phyloP scores from a whole-genome alignment of 2,329 filamentous ascomycete genomes.

The Volutella citrinella region DNA sequence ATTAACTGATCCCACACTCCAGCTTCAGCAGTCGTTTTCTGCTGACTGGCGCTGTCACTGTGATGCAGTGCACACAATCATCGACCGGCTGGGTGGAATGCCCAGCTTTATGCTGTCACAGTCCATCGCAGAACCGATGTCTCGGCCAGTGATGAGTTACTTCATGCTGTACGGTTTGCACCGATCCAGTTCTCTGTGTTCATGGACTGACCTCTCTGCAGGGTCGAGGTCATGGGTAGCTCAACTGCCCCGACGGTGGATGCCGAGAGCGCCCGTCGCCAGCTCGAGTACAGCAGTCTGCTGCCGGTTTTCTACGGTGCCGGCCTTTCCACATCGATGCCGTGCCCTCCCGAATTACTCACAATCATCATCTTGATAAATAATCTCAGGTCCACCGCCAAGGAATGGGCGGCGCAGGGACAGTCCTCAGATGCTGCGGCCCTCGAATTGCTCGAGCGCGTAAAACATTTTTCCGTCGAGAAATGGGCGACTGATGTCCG shows the following conservation, averaged over 20 bases:
- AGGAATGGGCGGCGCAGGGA: not conserved
- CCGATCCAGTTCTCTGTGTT: not conserved
- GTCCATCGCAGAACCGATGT: too few relatives aligned
- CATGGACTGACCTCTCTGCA: not conserved
- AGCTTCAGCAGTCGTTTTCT: slow-evolving; percentile 15
- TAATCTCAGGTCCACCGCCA: slow-evolving; percentile 13
- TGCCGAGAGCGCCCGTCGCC: slow-evolving; percentile 3
- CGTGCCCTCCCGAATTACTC: slow-evolving; percentile 17
- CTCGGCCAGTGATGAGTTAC: slow-evolving; percentile 10
- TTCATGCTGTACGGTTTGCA: slow-evolving; percentile 12
- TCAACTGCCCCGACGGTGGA: slow-evolving; percentile 10
- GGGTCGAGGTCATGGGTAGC: slow-evolving; percentile 13
- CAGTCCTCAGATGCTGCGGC: too few relatives aligned
- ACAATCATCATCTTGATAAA: slow-evolving; percentile 18
- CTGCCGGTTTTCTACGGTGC: slow-evolving; percentile 14
- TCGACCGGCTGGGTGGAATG: slow-evolving; percentile 12
- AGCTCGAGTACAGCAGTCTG: slow-evolving; percentile 11
- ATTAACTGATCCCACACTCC: too few relatives aligned
- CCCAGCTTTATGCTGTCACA: slow-evolving; percentile 1
- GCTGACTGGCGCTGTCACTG: slow-evolving; percentile 14
- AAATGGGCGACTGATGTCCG: slow-evolving; percentile 8
- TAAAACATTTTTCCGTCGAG: slow-evolving; percentile 18
- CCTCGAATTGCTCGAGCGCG: slow-evolving; percentile 9
- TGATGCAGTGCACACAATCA: slow-evolving; percentile 13
- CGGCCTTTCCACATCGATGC: slow-evolving; percentile 16